Evolutionary conservation across 768 basidiomycete genomes (phyloP).

Genomic region (Phaeolepiota aurea): DNA sequence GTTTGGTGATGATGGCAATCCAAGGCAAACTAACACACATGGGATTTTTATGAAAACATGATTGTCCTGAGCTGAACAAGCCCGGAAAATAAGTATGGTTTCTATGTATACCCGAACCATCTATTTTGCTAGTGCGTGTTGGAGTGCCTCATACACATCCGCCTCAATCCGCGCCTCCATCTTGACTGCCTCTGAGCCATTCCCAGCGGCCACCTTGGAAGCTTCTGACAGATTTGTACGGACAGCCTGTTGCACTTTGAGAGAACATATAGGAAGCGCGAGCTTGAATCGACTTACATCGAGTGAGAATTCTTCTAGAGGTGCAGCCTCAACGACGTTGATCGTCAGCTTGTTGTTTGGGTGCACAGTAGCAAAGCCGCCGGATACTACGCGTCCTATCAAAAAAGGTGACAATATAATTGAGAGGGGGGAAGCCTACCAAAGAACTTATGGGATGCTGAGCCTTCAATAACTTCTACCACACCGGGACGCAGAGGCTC

Average conservation of each 20-base stretch:
- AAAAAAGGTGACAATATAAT: constrained; percentile 1
- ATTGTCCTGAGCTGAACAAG: too few species aligned
- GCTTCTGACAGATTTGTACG: constrained; percentile 88
- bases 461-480: constrained; percentile 86
- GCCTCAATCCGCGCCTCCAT: constrained; percentile 89
- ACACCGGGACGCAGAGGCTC: constrained; percentile 93
- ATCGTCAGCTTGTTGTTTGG: constrained; percentile 95
- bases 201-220: constrained; percentile 68
- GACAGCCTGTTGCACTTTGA: constrained; percentile 87
- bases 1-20: too few species aligned
- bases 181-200: constrained; percentile 89
- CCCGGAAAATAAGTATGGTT: too few species aligned
- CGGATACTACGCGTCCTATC: constrained; percentile 55
- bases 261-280: too few species aligned
- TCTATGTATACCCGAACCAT: too few species aligned
- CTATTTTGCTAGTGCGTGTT: constrained; percentile 64
- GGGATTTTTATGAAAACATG: too few species aligned
- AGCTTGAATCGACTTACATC: constrained; percentile 77
- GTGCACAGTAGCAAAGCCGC: constrained; percentile 96
- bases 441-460: constrained; percentile 90
- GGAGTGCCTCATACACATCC: constrained; percentile 93
- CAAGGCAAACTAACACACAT: too few species aligned
- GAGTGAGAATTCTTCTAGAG: constrained; percentile 80
- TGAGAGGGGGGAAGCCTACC: constrained; percentile 51
- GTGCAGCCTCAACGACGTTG: constrained; percentile 94